A percentile compares a stretch with the other conserved stretches of the same genome.
Conservation (phyloP, 139 green algal species). For the Coelastrella sp. region DNA sequence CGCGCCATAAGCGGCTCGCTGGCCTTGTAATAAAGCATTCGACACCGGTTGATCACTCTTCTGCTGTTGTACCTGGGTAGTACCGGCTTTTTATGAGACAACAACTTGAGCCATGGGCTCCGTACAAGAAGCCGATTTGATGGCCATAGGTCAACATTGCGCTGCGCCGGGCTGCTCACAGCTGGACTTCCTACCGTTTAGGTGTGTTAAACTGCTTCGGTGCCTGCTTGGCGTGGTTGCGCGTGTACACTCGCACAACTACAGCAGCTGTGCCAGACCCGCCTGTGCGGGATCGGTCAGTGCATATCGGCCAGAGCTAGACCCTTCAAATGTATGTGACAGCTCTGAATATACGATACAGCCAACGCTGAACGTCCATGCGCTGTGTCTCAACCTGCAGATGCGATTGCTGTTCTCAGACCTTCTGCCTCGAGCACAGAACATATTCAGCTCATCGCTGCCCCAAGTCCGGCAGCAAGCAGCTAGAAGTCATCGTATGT, state of each 20-base stretch:
- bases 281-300: background rate
- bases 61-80: too few species aligned
- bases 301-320: too few species aligned
- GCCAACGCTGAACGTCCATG: background rate
- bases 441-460: background rate
- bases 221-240: background rate
- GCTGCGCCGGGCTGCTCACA: background rate
- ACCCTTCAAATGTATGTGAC: too few species aligned
- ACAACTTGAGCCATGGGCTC: background rate
- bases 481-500: background rate
- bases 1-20: background rate
- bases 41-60: too few species aligned
- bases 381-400: background rate
- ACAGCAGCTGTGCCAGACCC: background rate
- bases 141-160: background rate
- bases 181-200: background rate
- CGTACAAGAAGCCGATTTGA: background rate
- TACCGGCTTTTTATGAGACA: background rate
- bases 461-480: background rate
- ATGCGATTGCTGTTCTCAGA: background rate
- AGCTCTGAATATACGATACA: background rate
- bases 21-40: too few species aligned
- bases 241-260: background rate
- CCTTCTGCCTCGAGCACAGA: background rate
- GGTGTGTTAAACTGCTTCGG: background rate